Base-by-base conservation (phyloP, 2,329 filamentous ascomycete genomes). In the Ambrosiella cleistominuta region DNA sequence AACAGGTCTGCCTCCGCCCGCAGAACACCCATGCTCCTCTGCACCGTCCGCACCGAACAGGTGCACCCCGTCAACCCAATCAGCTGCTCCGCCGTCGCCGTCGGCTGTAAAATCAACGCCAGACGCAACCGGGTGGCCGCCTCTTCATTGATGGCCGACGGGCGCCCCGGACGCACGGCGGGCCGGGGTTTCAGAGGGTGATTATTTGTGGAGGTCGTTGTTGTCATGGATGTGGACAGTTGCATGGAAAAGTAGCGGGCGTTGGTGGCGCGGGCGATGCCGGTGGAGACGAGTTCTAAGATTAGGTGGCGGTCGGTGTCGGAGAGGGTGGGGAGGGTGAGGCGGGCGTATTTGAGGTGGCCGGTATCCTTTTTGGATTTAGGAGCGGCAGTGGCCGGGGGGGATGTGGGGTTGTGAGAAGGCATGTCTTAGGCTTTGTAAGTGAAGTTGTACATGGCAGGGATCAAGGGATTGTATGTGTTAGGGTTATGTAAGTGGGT, bases 81-180 rank as follows among this genome's bases (percentile, higher is more conserved):
- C n/a, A 60, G 15, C 27, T 60, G 59, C 38, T 60, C 59, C 15
- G 59, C 59, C 13, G 59, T 60, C 12, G 59, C 59, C 9, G 59
- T 60, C 17, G 59, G 59, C 9, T 56, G 52, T 17, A 60, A 40
- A 36, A 60, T 57, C 36, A 60, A 53, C 13, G 59, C 59, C 7
- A 60, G 52, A 3, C 59, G 55, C 15, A 60, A 49, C 6, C 56
- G 50, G 2, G 59, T 57, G 27, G 50, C 59, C n/a, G 53, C 38
- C 15, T 60, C 59, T 36, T 60, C 59, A 15, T 54, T 60, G 50
- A 60, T 60, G 15, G 59, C 59, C 9, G 44, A 36, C 2, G 59
- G 59, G 1, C 59, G 59, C 6, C 59, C 59, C n/a, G 59, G 59
- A 12, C 52, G 39, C 2, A 54, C 39, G 8, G 50, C 11, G 15